These are phyloP conservation scores for Penicillium oxalicum DNA, from an alignment of 2,329 filamentous ascomycete genomes.

Conservation along the genomic window DNA sequence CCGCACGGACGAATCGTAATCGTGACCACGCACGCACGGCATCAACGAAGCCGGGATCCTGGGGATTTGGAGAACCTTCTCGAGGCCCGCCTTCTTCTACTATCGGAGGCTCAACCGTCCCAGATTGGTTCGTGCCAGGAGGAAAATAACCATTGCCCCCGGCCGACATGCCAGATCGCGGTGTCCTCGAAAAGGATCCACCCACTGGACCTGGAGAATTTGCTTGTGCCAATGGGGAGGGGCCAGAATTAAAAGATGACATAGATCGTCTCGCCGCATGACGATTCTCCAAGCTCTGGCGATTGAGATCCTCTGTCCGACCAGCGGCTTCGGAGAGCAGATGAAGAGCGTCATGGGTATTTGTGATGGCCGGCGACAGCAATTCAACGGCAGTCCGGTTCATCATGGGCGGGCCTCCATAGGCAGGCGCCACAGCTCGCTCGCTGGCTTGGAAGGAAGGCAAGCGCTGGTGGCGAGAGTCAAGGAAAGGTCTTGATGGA, in stretches of 20 bases:
- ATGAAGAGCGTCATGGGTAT: constrained; percentile 86
- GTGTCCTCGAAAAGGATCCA: constrained; percentile 31
- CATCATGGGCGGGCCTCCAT: constrained; percentile 51
- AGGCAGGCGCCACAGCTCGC: constrained; percentile 20
- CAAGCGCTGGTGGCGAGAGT: constrained; percentile 22
- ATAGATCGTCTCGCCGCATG: constrained; percentile 35
- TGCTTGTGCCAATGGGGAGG: constrained; percentile 31
- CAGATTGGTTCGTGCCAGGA: constrained; percentile 17
- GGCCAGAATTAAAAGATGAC: constrained; percentile 36
- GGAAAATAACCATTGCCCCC: constrained; percentile 47
- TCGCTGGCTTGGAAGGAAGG: constrained; percentile 24
- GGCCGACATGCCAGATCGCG: constrained; percentile 41
- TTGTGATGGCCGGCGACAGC: constrained; percentile 67
- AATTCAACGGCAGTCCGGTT: constrained; percentile 56
- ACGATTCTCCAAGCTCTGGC: constrained; percentile 45
- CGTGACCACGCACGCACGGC: constrained; percentile 83
- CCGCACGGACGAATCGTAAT: constrained; percentile 90
- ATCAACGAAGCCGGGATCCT: constrained; percentile 46
- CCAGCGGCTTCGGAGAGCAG: constrained; percentile 78
- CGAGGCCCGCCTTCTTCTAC: constrained; percentile 22
- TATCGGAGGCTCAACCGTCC: constrained; percentile 23
- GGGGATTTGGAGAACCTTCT: constrained; percentile 23
- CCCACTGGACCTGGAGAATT: constrained; percentile 32
- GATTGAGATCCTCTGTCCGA: constrained; percentile 45
- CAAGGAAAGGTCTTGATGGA: constrained; percentile 24